Evolutionary conservation across 139 green algal species (phyloP), one percentile per base, ranked within the genome.

Genomic region (Axilococcus clingmanii): DNA sequence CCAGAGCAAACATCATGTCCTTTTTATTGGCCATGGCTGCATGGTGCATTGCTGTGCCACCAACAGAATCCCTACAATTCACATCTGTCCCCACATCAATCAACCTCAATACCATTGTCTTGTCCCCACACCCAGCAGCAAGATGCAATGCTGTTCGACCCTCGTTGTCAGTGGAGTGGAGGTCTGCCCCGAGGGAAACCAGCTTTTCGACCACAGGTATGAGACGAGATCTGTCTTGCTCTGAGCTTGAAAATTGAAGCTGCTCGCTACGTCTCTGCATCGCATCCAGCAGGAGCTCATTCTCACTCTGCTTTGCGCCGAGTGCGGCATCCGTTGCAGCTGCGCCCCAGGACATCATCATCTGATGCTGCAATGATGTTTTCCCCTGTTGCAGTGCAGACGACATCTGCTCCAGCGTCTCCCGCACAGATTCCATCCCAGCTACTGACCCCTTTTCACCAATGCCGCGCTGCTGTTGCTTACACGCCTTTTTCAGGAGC

Each of bases 1-100:
- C 75, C 34, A 83, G 46, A 11, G 56, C 48, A 36, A 78, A 78
- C 75, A 83, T 83, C 68, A 76, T 81, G 25, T 83, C 75, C 66
- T 81, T 73, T 59, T 81, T 78, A 51, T 76, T 74, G n/a, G 75
- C 72, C 75, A 83, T 83, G 23, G 75, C 75, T 27, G 75, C 75
- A 32, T 83, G 75, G 51, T 83, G 75, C 75, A 83, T 81, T 11
- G 75, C 53, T 3, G 75, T 83, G 55, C 75, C 73, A 72, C 71
- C 66, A 1, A 76, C 67, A 19, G 31, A 55, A 49, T 78, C 69
- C 23, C 46, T 34, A 28, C 63, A 67, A 54, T 83, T 83, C 37
- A 83, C 51, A 36, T 83, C 68, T 3, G 63, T 63, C 20, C 75
- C 75, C 25, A 83, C 50, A 3, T 75, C 67, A 22, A 81, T 63